Percentiles rank a stretch among this genome's conserved stretches.
phyloP scores from a whole-genome alignment of 2,329 filamentous ascomycete species.

The Scedosporium boydii region DNA sequence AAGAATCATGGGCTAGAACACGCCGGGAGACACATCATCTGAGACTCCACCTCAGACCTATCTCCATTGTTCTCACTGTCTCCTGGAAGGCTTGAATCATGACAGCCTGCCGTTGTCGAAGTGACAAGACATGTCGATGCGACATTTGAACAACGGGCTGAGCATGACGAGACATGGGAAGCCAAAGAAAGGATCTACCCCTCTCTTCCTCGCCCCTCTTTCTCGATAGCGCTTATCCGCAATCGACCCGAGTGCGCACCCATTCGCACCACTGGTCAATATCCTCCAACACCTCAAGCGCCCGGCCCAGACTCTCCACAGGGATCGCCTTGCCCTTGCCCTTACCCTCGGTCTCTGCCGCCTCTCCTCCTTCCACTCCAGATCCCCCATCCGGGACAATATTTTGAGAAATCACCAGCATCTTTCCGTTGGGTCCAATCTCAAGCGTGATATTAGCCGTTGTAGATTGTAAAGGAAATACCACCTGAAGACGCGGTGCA shows the following conservation, averaged over 20 bases:
- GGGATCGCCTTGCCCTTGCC: constrained; percentile 26
- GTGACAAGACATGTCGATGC: background rate
- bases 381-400: constrained; percentile 16
- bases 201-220: background rate
- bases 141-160: background rate
- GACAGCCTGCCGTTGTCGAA: background rate
- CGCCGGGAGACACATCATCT: background rate
- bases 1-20: background rate
- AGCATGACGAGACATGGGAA: background rate
- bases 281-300: constrained; percentile 41
- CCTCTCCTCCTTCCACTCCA: background rate
- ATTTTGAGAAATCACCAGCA: constrained; percentile 51
- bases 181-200: background rate
- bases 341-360: constrained; percentile 12
- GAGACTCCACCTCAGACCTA: background rate
- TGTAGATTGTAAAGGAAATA: constrained; percentile 39
- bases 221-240: background rate
- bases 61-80: background rate
- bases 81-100: background rate
- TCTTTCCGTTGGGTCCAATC: constrained; percentile 48
- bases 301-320: constrained; percentile 31
- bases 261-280: constrained; percentile 45
- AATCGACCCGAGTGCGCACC: constrained; percentile 24
- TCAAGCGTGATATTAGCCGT: constrained; percentile 48
- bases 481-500: constrained; percentile 38